Evolutionary conservation across 140 eudicot genomes (phyloP).

Genomic region (Anethum foeniculum): DNA sequence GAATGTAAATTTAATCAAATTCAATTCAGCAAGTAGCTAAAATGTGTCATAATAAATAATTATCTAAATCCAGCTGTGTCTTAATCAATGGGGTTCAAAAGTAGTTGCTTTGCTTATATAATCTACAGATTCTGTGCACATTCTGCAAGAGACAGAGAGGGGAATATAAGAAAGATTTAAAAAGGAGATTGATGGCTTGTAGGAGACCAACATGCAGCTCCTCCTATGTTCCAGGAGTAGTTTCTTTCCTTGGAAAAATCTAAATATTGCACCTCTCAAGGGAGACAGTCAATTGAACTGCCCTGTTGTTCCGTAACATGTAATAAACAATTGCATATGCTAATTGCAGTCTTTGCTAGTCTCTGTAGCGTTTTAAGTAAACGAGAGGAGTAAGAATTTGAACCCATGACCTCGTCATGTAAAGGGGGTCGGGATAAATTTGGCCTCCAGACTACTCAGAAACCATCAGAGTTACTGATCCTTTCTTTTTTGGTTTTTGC

Average conservation of each 20-base stretch:
- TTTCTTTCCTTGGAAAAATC: background rate
- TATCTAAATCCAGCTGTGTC: background rate
- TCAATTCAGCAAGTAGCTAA: background rate
- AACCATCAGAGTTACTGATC: background rate
- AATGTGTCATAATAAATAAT: background rate
- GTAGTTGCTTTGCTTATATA: background rate
- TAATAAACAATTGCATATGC: background rate
- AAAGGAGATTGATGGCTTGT: conserved; percentile 1
- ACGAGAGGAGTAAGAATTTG: background rate
- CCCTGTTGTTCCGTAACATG: background rate
- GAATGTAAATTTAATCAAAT: background rate
- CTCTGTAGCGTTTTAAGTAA: background rate
- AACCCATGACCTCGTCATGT: background rate
- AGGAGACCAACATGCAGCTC: background rate
- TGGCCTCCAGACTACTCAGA: background rate
- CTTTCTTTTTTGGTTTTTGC: background rate
- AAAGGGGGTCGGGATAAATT: background rate
- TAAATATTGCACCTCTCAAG: background rate
- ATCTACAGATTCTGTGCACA: background rate
- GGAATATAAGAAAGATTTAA: background rate
- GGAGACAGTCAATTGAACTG: background rate
- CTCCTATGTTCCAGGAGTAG: background rate
- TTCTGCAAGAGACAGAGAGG: background rate
- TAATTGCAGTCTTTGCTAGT: background rate
- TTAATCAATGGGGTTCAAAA: background rate